Percentiles rank a stretch among this genome's conserved stretches.
Conservation (phyloP, 345 rosid genomes). For the Noccaea bulbosa region DNA sequence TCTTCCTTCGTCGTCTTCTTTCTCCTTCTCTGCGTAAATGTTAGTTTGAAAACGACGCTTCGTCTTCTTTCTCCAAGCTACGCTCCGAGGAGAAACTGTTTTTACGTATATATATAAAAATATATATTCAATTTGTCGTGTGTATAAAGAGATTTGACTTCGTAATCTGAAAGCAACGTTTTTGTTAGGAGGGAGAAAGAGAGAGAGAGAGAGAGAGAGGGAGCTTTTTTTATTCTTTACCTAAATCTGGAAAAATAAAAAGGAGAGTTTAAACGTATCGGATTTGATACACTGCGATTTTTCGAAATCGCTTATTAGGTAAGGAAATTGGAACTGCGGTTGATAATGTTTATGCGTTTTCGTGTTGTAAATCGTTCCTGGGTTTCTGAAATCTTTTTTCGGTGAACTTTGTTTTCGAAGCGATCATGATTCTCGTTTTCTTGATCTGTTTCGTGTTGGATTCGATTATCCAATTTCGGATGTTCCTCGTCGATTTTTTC, state of each 20-base stretch:
- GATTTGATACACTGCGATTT: slow-evolving; percentile 29
- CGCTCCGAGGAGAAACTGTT: slow-evolving; percentile 21
- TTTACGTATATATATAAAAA: slow-evolving; percentile 1
- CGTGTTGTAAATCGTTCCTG: background rate
- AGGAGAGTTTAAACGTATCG: background rate
- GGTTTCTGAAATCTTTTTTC: slow-evolving; percentile 12
- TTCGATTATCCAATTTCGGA: slow-evolving; percentile 13
- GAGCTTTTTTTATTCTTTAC: slow-evolving; percentile 21
- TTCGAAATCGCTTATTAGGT: slow-evolving; percentile 37
- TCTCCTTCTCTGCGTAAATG: slow-evolving; percentile 30
- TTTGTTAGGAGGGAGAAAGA: slow-evolving; percentile 27
- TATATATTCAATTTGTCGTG: slow-evolving; percentile 12
- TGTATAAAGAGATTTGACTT: slow-evolving; percentile 43
- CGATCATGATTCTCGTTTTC: slow-evolving; percentile 30
- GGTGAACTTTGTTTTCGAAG: background rate
- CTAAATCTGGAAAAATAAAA: slow-evolving; percentile 37
- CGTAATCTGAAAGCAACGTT: slow-evolving; percentile 45
- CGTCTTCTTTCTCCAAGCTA: slow-evolving; percentile 38
- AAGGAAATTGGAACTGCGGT: background rate
- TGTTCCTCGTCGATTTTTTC: slow-evolving; percentile 2
- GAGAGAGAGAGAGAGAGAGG: slow-evolving; percentile 15
- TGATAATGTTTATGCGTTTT: slow-evolving; percentile 13
- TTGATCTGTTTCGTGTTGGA: slow-evolving; percentile 33
- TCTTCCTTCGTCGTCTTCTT: background rate
- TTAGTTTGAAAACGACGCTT: slow-evolving; percentile 42